Evolutionary conservation across 805 yeast genomes (phyloP), one percentile per base, ranked within the genome.

Genomic region (Yarrowia sp.): DNA sequence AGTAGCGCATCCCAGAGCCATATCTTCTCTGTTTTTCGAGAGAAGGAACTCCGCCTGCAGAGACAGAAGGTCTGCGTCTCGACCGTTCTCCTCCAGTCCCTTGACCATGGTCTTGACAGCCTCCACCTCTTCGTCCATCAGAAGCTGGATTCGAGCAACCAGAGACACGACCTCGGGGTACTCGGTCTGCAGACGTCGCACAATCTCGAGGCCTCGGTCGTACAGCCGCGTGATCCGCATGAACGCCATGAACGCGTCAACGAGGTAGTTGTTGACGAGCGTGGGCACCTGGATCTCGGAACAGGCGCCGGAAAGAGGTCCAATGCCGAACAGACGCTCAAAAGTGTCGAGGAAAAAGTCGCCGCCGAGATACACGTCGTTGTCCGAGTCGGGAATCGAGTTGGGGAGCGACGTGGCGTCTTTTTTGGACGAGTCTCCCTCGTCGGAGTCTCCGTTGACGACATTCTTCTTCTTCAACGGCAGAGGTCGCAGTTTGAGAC

Each of bases 401-500:
- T 15, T 36, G 61, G 61, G 61, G 20, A 55, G 61, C 20, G 61
- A 33, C 3, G 61, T 55, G 14, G 81, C 77, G 38, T 79, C 82
- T 10, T 80, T 79, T 39, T 78, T 79, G 34, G 81, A 74, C 42
- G 49, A 17, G 42, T 39, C 24, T 17, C 65, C 65, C 5, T 43
- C 52, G 33, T 44, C 65, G 6, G 61, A 39, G 10, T 5, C 6
- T 15, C 61, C 61, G 38, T 55, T 55, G 12, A 40, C 19, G 4
- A 12, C 50, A 9, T 40, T 33, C 50, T 58, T 58, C 55, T 61
- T 61, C 30, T 61, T 61, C 14, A 61, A 20, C 12, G 66, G 66
- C 69, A 95, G 84, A 5, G 98, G 98, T 73, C 92, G 89, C 68
- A 91, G 82, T 69, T 89, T 86, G 71, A 97, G 85, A 44, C 95